These are phyloP conservation scores for Yamagishiella unicocca DNA, from an alignment of 139 green algal genomes.

Conservation along the genomic window DNA sequence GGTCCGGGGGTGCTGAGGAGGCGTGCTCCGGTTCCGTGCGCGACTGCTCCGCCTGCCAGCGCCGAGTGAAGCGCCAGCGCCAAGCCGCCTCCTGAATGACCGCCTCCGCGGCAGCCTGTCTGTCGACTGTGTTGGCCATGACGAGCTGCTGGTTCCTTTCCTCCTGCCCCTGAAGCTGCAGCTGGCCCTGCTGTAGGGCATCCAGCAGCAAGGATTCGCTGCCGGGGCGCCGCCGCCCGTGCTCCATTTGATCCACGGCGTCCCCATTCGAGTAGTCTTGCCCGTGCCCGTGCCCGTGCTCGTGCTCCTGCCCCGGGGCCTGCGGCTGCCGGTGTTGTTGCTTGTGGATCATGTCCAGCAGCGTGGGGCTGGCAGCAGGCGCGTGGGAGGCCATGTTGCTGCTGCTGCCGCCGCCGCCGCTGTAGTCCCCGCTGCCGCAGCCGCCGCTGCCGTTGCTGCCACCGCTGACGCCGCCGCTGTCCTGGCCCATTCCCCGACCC, in stretches of 20 bases:
- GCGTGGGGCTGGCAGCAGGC: background rate
- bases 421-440: constrained; percentile 19
- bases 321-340: background rate
- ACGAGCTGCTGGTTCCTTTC: background rate
- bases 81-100: constrained; percentile 57
- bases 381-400: background rate
- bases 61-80: constrained; percentile 68
- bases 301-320: too few relatives aligned
- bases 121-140: too few relatives aligned
- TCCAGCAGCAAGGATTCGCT: background rate
- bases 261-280: background rate
- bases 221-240: background rate
- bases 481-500: background rate
- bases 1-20: constrained; percentile 13
- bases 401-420: background rate
- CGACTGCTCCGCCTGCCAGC: constrained; percentile 69
- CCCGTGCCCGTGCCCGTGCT: background rate
- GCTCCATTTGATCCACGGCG: background rate
- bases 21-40: constrained; percentile 10
- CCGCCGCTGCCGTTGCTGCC: background rate
- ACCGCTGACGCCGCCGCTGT: background rate
- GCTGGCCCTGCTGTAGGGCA: background rate
- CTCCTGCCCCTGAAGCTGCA: background rate
- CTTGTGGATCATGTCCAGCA: background rate
- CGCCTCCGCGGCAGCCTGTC: constrained; percentile 41